Base-by-base conservation (phyloP, 176 grass and related monocot genomes). In the Luzula sylvatica region DNA sequence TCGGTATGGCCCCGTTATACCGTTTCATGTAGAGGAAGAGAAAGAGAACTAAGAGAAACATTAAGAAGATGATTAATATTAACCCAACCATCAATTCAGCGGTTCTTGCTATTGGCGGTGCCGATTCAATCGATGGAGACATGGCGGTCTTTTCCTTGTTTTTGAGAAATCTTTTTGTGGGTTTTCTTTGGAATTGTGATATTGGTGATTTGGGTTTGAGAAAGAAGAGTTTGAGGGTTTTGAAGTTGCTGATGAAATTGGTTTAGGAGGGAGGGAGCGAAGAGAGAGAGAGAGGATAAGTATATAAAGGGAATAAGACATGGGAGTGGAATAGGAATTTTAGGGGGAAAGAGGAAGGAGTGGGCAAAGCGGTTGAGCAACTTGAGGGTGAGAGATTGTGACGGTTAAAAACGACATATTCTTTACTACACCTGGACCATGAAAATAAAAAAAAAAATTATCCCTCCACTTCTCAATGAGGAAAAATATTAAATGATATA, bases 21-120 rank as follows among this genome's bases (percentile, higher is more conserved):
- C 80, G 53, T 60, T 73, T 90, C 19, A 76, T 68, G 68, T 69
- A 82, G 38, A 90, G 72, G 53, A 80, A 84, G 40, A 90, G 64
- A 67, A 84, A 90, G 44, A 90, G 72, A 71, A 66, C 67, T 21
- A 90, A 44, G 9, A 90, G 45, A 62, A 90, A 81, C 8, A 74
- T 57, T 55, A 85, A 57, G 45, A 90, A 90, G 72, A 90, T 77
- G 38, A 50, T 19, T 52, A 71, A 4, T 15, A 71, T 14, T 12
- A 48, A 53, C 18, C 45, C 41, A 6, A 71, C 56, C 55, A 72
- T 64, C 11, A 72, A 38, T 21, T 54, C 69, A 1, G 48, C 41
- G 2, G 47, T 27, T 38, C 26, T 50, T 1, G 53, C 43, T 16
- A 35, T 21, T 3, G 42, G 58, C 8, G 42, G 26, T 12, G 28